Evolutionary conservation across 768 basidiomycete species (phyloP).

Genomic region (Tylopilus intermedius): DNA sequence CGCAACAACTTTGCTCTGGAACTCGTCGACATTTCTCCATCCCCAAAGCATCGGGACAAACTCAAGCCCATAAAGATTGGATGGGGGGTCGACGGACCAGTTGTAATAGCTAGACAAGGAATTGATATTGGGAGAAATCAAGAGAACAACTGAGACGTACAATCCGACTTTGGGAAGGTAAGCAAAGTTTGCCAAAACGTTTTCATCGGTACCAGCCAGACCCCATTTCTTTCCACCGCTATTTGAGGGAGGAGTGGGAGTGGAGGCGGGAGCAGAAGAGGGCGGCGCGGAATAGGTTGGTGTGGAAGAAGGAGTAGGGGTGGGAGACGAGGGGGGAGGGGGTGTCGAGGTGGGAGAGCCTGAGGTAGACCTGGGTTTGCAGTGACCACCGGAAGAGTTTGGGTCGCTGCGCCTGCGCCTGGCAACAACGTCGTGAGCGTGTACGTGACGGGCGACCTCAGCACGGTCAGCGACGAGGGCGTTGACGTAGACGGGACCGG

Average conservation of each 20-base stretch:
- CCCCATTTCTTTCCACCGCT: constrained; percentile 45
- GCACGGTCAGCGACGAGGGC: constrained; percentile 44
- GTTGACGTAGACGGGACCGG: constrained; percentile 41
- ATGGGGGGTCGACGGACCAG: constrained; percentile 38
- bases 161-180: constrained; percentile 30
- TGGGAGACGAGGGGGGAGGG: constrained; percentile 11
- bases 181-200: constrained; percentile 45
- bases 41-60: constrained; percentile 68
- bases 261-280: not conserved
- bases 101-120: constrained; percentile 46
- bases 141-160: constrained; percentile 31
- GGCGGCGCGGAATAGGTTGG: not conserved
- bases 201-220: constrained; percentile 31
- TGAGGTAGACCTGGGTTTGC: constrained; percentile 45
- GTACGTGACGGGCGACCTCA: constrained; percentile 44
- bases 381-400: constrained; percentile 35
- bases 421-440: constrained; percentile 41
- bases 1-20: constrained; percentile 38
- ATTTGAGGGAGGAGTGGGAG: constrained; percentile 2
- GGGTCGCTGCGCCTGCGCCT: constrained; percentile 46
- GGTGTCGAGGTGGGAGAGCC: constrained; percentile 12
- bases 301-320: not conserved
- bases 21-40: constrained; percentile 31
- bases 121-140: not conserved
- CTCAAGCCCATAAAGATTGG: not conserved